These are phyloP conservation scores for Globisporangium irregulare DNA, from an alignment of 352 stramenopile species.

Conservation along the genomic window DNA sequence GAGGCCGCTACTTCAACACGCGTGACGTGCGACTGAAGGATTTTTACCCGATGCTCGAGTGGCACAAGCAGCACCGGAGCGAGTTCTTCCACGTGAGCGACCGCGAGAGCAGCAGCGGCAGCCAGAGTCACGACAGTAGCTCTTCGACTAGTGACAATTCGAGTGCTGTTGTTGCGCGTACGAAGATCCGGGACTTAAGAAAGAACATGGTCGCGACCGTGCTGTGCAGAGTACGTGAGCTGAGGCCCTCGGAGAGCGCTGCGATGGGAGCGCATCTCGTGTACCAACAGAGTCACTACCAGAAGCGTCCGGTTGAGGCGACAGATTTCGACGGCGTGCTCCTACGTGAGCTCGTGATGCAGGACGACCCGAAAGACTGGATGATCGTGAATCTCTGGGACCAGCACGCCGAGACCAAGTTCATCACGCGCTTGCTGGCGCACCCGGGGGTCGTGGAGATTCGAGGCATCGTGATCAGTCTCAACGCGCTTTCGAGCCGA, in stretches of 20 bases:
- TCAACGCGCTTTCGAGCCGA: constrained; percentile 41
- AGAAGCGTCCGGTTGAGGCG: constrained; percentile 1
- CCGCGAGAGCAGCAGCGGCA: neutral
- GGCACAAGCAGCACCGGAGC: constrained; percentile 56
- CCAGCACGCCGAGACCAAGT: constrained; percentile 51
- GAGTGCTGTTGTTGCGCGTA: constrained; percentile 6
- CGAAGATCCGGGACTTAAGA: constrained; percentile 40
- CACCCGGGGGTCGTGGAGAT: constrained; percentile 39
- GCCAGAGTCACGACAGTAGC: constrained; percentile 3
- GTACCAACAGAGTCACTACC: constrained; percentile 2
- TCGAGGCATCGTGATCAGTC: constrained; percentile 38
- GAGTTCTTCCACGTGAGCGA: constrained; percentile 33
- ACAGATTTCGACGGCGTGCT: constrained; percentile 41
- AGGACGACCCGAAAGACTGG: constrained; percentile 28
- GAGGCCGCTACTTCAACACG: constrained; percentile 56
- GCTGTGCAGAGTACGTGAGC: constrained; percentile 31
- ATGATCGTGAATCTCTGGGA: constrained; percentile 68
- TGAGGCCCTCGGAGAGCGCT: constrained; percentile 2
- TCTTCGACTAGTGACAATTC: neutral
- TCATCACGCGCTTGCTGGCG: constrained; percentile 35
- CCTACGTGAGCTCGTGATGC: constrained; percentile 48
- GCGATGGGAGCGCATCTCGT: constrained; percentile 7
- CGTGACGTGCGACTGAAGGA: constrained; percentile 45
- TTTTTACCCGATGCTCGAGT: constrained; percentile 66
- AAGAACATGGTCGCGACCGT: constrained; percentile 59